Percentiles rank a stretch among this genome's conserved stretches.
Conservation (phyloP, 495 filamentous ascomycete species). For the Darksidea phi region DNA sequence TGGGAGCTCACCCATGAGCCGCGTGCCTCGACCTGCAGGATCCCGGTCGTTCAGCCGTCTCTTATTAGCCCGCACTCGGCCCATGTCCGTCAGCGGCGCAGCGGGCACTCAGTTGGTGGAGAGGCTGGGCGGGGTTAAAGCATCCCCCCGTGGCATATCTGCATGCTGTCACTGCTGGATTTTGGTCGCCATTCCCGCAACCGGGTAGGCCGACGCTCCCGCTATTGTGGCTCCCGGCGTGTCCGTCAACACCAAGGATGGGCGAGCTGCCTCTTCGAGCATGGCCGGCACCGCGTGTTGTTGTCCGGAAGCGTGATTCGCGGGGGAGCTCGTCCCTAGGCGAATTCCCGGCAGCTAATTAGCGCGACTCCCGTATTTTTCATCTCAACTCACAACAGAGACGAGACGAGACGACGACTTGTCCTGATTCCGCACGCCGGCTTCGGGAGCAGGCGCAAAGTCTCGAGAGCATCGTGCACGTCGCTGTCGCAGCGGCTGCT, state of each 20-base stretch:
- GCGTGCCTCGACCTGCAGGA: neutral
- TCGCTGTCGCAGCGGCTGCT: too few species aligned
- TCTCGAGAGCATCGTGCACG: too few species aligned
- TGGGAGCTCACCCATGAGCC: too few species aligned
- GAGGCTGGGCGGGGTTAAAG: too few species aligned
- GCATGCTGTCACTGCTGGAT: constrained; percentile 21
- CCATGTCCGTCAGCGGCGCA: neutral
- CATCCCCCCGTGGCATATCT: constrained; percentile 21
- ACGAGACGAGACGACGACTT: too few species aligned
- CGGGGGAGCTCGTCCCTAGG: too few species aligned
- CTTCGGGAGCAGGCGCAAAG: too few species aligned
- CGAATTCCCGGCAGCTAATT: too few species aligned
- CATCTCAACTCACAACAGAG: too few species aligned
- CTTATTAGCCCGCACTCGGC: neutral
- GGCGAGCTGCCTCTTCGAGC: neutral
- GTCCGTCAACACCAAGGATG: neutral
- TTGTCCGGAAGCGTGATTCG: too few species aligned
- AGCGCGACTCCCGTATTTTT: too few species aligned
- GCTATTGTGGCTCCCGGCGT: neutral
- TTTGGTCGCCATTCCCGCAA: constrained; percentile 1
- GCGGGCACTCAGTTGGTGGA: neutral
- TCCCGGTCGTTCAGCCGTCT: neutral
- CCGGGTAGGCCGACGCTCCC: constrained; percentile 1
- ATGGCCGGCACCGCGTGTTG: neutral
- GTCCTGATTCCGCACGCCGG: too few species aligned